phyloP scores from a whole-genome alignment of 2,329 filamentous ascomycete genomes.

The Sordariomycetes sp. region DNA sequence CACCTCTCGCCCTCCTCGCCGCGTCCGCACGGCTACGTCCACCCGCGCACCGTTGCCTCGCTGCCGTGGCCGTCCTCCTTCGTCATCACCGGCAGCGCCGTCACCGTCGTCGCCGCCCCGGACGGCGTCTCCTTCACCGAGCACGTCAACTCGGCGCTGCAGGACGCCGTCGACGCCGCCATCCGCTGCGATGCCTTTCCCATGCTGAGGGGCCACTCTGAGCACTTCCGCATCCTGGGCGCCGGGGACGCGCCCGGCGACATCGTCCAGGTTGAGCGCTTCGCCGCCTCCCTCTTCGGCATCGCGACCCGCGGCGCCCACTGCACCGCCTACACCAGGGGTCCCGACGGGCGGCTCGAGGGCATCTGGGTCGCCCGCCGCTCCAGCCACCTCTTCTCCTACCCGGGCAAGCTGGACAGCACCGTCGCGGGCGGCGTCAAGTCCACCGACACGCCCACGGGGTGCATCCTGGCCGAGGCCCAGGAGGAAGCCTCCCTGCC shows the following conservation, averaged over 20 bases:
- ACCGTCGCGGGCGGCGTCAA: constrained; percentile 72
- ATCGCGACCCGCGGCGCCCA: constrained; percentile 58
- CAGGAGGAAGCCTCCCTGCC: constrained; percentile 57
- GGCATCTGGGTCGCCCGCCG: constrained; percentile 63
- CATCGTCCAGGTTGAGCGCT: constrained; percentile 45
- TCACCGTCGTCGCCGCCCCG: constrained; percentile 20
- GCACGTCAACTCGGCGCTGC: constrained; percentile 27
- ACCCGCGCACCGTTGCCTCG: constrained; percentile 30
- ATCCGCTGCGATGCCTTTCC: constrained; percentile 26
- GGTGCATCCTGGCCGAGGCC: constrained; percentile 62
- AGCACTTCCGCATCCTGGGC: constrained; percentile 30
- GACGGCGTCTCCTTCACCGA: constrained; percentile 5
- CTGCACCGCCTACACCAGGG: constrained; percentile 50
- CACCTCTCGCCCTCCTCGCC: constrained; percentile 29
- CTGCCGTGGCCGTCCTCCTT: constrained; percentile 38
- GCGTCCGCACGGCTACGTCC: constrained; percentile 40
- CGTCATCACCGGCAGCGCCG: constrained; percentile 18
- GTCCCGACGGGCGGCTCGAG: constrained; percentile 22
- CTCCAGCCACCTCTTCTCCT: constrained; percentile 59
- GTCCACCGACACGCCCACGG: constrained; percentile 54
- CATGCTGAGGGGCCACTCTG: constrained; percentile 27
- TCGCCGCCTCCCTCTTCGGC: constrained; percentile 55
- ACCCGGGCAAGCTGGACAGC: constrained; percentile 68
- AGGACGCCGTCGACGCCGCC: constrained; percentile 26
- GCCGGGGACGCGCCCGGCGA: constrained; percentile 13